Base-by-base conservation (phyloP, 148 eudicot species). In the Silene uniflora region DNA sequence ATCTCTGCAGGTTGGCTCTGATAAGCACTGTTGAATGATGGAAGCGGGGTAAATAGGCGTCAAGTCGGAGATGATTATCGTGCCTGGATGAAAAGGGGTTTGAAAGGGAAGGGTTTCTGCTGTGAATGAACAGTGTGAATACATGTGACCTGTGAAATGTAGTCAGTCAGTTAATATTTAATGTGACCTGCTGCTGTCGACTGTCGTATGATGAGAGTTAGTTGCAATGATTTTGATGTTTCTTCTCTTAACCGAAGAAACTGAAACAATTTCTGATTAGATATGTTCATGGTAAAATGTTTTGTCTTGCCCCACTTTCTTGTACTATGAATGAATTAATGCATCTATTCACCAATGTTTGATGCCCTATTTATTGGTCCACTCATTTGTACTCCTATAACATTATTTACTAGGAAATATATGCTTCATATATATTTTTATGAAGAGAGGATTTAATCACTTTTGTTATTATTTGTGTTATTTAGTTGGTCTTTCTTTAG, bases 1-100 rank as follows among this genome's bases (percentile, higher is more conserved):
- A 39, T 42, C 67, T 58, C 44, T 19, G 29, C 79, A 76, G 79
- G 79, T 76, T 56, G 67, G 35, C 44, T 39, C 63, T 66, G 77
- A 75, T 66, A 52, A 66, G 62, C 77, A 52, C 60, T 65, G 62
- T 29, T 13, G 25, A 46, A 52, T 17, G 64, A 61, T 61, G 13
- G 23, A 2, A 60, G 63, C 24, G 22, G n/a, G 64, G 25, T 22
- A 22, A 61, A 21, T 10, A 23, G 25, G 25, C 5, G 25, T 61
- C 64, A 61, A 22, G 14, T 49, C 55, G 16, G 55, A 49, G 16
- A 49, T 10, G 13, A 10, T 49, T 12, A 49, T 49, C 55, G 4
- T 49, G 13, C 13, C 55, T 49, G 17, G 3, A 49, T 6, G 55
- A 49, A 14, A 49, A 66, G 35, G 75, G 9, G 24, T 9, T 72